phyloP scores from a whole-genome alignment of 805 yeast genomes.

The Saturnispora silvae region DNA sequence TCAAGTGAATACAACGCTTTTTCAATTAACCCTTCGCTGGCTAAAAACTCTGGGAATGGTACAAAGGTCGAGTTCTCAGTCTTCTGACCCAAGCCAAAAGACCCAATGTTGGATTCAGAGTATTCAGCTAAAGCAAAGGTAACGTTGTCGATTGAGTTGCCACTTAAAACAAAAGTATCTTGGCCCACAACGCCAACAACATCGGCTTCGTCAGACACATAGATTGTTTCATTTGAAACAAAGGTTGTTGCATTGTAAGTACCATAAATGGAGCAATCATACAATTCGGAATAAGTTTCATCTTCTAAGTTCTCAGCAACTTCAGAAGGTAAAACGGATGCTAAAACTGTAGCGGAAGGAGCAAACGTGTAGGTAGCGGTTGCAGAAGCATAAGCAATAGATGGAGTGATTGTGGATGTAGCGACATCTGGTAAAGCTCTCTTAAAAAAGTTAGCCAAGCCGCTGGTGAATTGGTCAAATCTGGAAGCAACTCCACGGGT shows the following conservation, averaged over 20 bases:
- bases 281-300: not conserved
- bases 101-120: constrained; percentile 12
- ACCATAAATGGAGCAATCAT: constrained; percentile 12
- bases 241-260: constrained; percentile 12
- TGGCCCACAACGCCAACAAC: constrained; percentile 10
- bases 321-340: not conserved
- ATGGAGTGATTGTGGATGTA: not conserved
- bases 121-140: constrained; percentile 11
- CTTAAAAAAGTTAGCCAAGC: constrained; percentile 1
- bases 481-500: constrained; percentile 5
- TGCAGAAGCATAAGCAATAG: not conserved
- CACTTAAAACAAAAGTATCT: constrained; percentile 6
- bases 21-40: constrained; percentile 9
- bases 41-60: constrained; percentile 10
- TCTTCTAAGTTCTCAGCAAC: not conserved
- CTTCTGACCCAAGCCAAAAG: constrained; percentile 13
- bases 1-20: constrained; percentile 11
- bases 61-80: constrained; percentile 8
- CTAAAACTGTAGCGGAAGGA: not conserved
- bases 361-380: constrained; percentile 3
- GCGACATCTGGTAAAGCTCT: not conserved
- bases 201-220: constrained; percentile 5
- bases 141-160: not conserved
- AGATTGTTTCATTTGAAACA: constrained; percentile 1
- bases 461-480: constrained; percentile 2